phyloP scores from a whole-genome alignment of 2,329 filamentous ascomycete genomes.

The Pseudogymnoascus sp. region DNA sequence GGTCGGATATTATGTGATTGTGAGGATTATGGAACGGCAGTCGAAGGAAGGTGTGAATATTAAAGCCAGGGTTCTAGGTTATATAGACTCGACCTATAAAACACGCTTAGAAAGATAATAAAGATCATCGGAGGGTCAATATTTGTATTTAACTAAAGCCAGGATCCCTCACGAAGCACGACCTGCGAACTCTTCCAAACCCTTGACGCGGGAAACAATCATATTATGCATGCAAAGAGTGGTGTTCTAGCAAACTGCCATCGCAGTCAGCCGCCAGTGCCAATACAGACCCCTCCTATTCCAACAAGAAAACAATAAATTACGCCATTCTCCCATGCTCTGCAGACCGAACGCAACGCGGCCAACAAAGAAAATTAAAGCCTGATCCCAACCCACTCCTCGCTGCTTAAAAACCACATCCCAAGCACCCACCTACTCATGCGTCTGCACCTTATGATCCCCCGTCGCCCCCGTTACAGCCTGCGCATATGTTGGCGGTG shows the following conservation, averaged over 20 bases:
- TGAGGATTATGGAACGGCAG: background rate
- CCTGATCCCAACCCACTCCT: background rate
- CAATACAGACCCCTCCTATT: background rate
- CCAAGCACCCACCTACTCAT: constrained; percentile 17
- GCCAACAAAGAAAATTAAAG: background rate
- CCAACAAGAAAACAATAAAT: background rate
- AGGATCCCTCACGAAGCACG: background rate
- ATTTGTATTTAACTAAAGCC: background rate
- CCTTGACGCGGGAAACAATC: background rate
- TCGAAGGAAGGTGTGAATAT: background rate
- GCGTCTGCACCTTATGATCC: constrained; percentile 77
- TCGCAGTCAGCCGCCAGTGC: background rate
- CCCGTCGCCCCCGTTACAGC: constrained; percentile 81
- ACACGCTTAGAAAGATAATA: background rate
- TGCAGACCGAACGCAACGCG: background rate
- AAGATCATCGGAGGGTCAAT: background rate
- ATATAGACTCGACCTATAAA: background rate
- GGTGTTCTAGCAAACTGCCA: background rate
- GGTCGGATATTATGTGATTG: background rate
- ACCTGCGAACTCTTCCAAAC: background rate
- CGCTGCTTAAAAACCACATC: background rate
- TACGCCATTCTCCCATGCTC: constrained; percentile 7
- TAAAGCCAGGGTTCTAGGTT: background rate
- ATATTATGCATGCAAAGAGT: background rate
- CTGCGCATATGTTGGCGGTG: constrained; percentile 74